Evolutionary conservation across 2,329 filamentous ascomycete species (phyloP), one percentile per base, ranked within the genome.

Genomic region (Aureobasidium sp.): DNA sequence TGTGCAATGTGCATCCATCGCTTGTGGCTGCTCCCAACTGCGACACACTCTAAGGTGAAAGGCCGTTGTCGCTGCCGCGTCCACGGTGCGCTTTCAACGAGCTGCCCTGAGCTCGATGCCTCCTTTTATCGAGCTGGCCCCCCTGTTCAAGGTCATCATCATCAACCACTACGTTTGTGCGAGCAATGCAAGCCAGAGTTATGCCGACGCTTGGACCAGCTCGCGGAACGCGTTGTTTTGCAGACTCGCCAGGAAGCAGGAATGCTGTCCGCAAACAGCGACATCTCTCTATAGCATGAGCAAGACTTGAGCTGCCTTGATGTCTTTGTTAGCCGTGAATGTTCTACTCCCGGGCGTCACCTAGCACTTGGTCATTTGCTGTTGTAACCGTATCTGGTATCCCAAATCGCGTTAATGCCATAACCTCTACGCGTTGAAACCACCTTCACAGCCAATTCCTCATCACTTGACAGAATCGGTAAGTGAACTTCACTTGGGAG

Each of bases 251-350:
- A 14, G 12, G 11, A 51, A n/a, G 31, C 3, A 58, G 55, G 55
- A 58, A 58, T 58, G 55, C 31, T 58, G 55, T 27, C 55, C 42
- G 55, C 55, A 48, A 58, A 58, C 55, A 48, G 55, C 42, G 15
- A 45, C 25, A 17, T 57, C n/a, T n/a, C 27, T 45, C 37, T 42
- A n/a, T 45, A 57, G 31, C 37, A 29, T 55, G 52, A n/a, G 17
- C 53, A 55, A 29, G 8, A 55, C 11, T 29, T 41, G 36, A 55
- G 3, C 36, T 25, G 39, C 41, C 17, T 57, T 29, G 20, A 57
- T 57, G 53, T 57, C 41, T 45, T 45, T n/a, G 9, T 34, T 31
- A 22, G n/a, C n/a, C 20, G 36, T 42, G 6, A 14, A 20, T 55
- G 22, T 55, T 29, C 15, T n/a, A 39, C 31, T 55, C 6, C 17